phyloP scores from a whole-genome alignment of 108 stramenopile species.

The Nitzschia sp. region DNA sequence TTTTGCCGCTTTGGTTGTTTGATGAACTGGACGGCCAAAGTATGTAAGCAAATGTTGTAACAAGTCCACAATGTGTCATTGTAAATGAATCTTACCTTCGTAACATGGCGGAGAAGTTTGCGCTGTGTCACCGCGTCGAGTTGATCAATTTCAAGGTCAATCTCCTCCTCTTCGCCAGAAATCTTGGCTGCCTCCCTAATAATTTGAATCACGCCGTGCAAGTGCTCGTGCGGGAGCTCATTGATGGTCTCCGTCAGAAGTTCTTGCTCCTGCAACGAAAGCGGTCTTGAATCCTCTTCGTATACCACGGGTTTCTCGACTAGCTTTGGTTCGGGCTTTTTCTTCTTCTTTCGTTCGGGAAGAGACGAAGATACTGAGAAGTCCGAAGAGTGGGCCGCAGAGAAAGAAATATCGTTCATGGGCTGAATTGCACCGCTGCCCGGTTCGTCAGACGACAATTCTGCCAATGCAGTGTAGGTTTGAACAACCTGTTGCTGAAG shows the following conservation, averaged over 20 bases:
- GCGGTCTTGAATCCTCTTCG: constrained; percentile 51
- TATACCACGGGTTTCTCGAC: constrained; percentile 24
- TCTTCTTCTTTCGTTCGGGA: constrained; percentile 41
- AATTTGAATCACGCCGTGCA: constrained; percentile 80
- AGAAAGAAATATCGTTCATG: neutral
- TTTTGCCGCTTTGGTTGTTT: constrained; percentile 36
- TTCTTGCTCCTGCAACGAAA: constrained; percentile 80
- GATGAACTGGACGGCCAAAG: constrained; percentile 28
- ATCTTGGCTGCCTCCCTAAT: constrained; percentile 78
- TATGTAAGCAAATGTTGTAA: constrained; percentile 5
- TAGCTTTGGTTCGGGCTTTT: constrained; percentile 65
- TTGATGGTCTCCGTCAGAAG: constrained; percentile 81
- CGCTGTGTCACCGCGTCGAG: constrained; percentile 77
- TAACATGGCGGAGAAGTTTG: constrained; percentile 73
- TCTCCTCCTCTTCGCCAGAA: constrained; percentile 80
- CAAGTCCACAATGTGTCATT: neutral
- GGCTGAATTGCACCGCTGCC: constrained; percentile 14
- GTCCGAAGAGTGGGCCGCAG: neutral
- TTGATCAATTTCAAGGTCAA: constrained; percentile 87
- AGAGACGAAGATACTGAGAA: neutral
- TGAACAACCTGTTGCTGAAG: constrained; percentile 71
- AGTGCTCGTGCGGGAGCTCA: constrained; percentile 49
- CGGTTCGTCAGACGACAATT: constrained; percentile 43
- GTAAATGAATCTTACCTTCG: constrained; percentile 66
- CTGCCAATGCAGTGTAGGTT: constrained; percentile 56